Evolutionary conservation across 2,329 filamentous ascomycete species (phyloP), one percentile per base, ranked within the genome.

Genomic region (Sarocladiaceae sp.): DNA sequence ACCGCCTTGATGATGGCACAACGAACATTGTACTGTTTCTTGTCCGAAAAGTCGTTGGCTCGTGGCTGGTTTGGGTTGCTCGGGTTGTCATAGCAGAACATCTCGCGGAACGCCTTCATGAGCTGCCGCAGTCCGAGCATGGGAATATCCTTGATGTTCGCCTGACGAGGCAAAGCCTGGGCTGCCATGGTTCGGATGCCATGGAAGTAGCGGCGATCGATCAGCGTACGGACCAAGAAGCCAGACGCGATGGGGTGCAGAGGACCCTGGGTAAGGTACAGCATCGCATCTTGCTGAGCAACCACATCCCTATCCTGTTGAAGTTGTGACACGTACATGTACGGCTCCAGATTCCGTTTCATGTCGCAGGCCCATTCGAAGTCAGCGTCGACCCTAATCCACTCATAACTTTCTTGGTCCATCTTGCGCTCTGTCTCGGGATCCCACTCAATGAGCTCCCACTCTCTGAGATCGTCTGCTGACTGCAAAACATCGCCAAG

Each of bases 271-370:
- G 78, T 73, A 52, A 95, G 77, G 58, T 84, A 88, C 56, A 93
- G 74, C 67, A 95, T 80, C 4, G 88, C 79, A 54, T 84, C 79
- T 55, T 82, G 78, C 53, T 84, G 80, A n/a, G 94, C 94, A 51
- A 95, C 88, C 47, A 98, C 88, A 61, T 98, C 94, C 55, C 91
- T 78, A 64, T 98, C 93, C 63, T 98, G 93, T 61, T 98, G 93
- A 50, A 98, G 72, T 62, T 98, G 93, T 18, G 93, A 96, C 47
- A 95, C 81, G 60, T 93, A 96, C 94, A 98, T 98, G 71, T 97
- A 97, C 4, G 88, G 80, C 35, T 88, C 88, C 75, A 96, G 88
- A 50, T 83, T 83, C 10, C 76, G 72, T 48, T 84, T 82, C 63
- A 95, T 86, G 53, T 83, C 83, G 64, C 86, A 93, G 47, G 96